Base-by-base conservation (phyloP, 352 stramenopile species). In the Pythium plurisporium region DNA sequence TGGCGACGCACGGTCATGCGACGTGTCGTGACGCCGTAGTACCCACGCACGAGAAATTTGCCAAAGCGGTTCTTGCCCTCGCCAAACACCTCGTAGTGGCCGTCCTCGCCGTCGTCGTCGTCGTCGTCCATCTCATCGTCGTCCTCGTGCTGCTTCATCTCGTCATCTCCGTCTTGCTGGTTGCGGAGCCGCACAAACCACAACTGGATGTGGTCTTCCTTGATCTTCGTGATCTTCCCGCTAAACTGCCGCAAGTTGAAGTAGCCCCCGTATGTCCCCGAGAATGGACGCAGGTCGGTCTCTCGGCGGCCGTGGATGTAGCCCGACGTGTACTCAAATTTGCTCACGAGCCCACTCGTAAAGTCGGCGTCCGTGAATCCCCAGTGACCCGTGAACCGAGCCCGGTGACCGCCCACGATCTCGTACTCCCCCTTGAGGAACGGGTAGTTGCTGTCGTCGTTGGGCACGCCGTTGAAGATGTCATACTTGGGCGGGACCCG, bases 241-340 rank as follows among this genome's bases (percentile, higher is more conserved):
- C 79, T 85, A 42, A 84, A 86, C 62, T 91, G 80, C 7, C 78
- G 68, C 49, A 91, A 61, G 61, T 87, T 86, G 44, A 91, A 91
- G 40, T 76, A 89, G 0, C 80, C 80, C 22, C 41, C 73, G 36
- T 91, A 91, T 36, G 79, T 82, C 19, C 80, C 80, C 1, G 74
- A 87, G 27, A 81, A 70, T n/a, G 80, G 80, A 15, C 66, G 73
- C n/a, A 61, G 72, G 34, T 86, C 73, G n/a, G 55, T 55, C 23
- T 72, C 62, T 31, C 27, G 34, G 8, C 57, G 47, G 4, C 33
- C 52, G 19, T 67, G 62, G 25, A 79, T 62, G 4, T 65, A 38
- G 5, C 70, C 65, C 3, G 71, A 84, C 20, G 68, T 73, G 60
- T 91, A 91, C 55, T 89, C 76, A 26, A 91, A 91, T 45, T 83